These are phyloP conservation scores for Chiua virens DNA, from an alignment of 768 basidiomycete genomes.

Conservation along the genomic window DNA sequence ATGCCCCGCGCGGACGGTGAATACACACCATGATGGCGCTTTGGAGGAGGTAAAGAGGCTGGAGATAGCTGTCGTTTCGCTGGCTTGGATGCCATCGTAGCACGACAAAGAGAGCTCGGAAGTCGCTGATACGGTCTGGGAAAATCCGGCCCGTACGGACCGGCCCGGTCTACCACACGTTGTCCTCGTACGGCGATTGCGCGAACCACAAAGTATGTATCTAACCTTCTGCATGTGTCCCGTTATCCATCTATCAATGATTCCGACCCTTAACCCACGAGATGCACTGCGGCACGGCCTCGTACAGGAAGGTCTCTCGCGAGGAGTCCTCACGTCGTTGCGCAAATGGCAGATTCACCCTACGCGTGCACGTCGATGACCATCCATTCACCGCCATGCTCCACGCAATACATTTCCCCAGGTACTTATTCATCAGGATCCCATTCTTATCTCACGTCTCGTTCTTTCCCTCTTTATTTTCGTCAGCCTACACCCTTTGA, in stretches of 20 bases:
- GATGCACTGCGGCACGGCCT: no score
- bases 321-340: no score
- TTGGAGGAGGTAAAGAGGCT: conserved; percentile 52
- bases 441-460: background rate
- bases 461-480: background rate
- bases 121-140: background rate
- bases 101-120: background rate
- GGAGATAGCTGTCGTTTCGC: conserved; percentile 53
- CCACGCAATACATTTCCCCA: background rate
- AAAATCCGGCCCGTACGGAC: conserved; percentile 14
- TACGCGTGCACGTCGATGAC: no score
- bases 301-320: no score
- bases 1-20: conserved; percentile 11
- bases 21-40: conserved; percentile 45
- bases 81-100: conserved; percentile 34
- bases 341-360: no score
- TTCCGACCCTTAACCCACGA: no score
- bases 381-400: no score
- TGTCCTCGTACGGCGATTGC: no score
- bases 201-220: no score
- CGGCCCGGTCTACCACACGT: background rate
- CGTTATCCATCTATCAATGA: no score
- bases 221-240: no score
- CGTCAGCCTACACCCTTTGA: no score
- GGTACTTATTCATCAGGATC: background rate